Evolutionary conservation across 805 yeast genomes (phyloP), one percentile per base, ranked within the genome.

Genomic region (Ogataea nakhonphanomensis): DNA sequence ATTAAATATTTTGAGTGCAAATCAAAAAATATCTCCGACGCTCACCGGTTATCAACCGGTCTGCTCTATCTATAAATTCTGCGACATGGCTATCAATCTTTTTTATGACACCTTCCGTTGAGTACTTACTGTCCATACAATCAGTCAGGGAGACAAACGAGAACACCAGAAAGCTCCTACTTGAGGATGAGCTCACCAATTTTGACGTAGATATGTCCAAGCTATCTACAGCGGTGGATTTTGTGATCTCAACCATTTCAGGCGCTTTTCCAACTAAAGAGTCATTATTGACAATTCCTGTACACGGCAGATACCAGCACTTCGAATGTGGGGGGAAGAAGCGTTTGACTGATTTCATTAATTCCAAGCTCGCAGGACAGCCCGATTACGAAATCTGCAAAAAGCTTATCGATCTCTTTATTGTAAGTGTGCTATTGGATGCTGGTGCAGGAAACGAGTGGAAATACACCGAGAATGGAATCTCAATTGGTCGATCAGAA

Each of bases 281-380:
- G 25, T 46, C 58, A 20, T 69, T 70, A 25, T 51, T 56, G 3
- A 46, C 57, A 1, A 79, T 79, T 38, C 84, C 86, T 4, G 78
- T 81, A 7, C 85, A 79, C 56, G 85, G 85, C 2, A 66, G 86
- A 41, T 79, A 79, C 76, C 83, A 78, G 50, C 85, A 79, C 55
- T 68, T 79, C 52, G 76, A 78, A 50, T 75, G 71, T 25, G 74
- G 75, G 27, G 70, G 65, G n/a, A 52, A 54, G 25, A 57, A 56
- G 12, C 68, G 84, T 29, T 64, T 79, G 30, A 71, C 68, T 13
- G 41, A 48, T 2, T 53, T 78, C 41, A 67, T 78, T 21, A 36
- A 50, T 4, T 51, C 45, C 2, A 42, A 53, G 22, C 72, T 79
- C 71, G 41, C 58, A 25, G 39, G 30, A 1, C 30, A 50, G 7